Evolutionary conservation across 768 basidiomycete species (phyloP).

Genomic region (Boletellus ananiceps): DNA sequence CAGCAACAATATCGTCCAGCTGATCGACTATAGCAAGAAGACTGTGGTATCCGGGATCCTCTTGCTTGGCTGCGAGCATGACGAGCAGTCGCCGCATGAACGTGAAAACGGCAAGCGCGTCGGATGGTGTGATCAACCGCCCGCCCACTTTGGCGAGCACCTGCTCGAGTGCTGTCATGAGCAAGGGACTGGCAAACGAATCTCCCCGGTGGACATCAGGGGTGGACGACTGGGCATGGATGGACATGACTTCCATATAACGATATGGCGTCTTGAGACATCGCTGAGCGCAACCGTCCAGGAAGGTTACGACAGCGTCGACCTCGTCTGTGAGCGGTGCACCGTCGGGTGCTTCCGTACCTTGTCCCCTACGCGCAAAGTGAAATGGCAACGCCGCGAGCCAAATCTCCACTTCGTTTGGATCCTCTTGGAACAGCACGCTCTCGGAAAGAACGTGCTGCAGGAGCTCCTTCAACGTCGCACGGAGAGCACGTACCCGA

Average conservation of each 20-base stretch:
- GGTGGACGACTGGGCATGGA: constrained; percentile 25
- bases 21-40: constrained; percentile 34
- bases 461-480: constrained; percentile 51
- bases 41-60: constrained; percentile 33
- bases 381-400: constrained; percentile 55
- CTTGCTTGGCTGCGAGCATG: constrained; percentile 52
- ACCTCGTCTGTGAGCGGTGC: constrained; percentile 51
- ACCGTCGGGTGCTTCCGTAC: constrained; percentile 47
- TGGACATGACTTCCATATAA: constrained; percentile 71
- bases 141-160: constrained; percentile 60
- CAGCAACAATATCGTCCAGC: constrained; percentile 33
- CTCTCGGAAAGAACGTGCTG: constrained; percentile 62
- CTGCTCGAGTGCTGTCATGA: constrained; percentile 81
- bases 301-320: constrained; percentile 54
- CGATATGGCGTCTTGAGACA: constrained; percentile 80
- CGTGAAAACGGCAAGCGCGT: constrained; percentile 55
- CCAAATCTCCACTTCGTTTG: constrained; percentile 71
- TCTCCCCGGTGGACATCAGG: constrained; percentile 22
- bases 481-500: constrained; percentile 47
- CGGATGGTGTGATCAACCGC: constrained; percentile 51
- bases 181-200: constrained; percentile 60
- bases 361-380: constrained; percentile 29
- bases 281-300: constrained; percentile 84
- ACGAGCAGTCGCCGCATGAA: constrained; percentile 65
- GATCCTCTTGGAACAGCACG: constrained; percentile 76